These are phyloP conservation scores for Primulina huaijiensis DNA, from an alignment of 257 asterid species.

Conservation along the genomic window DNA sequence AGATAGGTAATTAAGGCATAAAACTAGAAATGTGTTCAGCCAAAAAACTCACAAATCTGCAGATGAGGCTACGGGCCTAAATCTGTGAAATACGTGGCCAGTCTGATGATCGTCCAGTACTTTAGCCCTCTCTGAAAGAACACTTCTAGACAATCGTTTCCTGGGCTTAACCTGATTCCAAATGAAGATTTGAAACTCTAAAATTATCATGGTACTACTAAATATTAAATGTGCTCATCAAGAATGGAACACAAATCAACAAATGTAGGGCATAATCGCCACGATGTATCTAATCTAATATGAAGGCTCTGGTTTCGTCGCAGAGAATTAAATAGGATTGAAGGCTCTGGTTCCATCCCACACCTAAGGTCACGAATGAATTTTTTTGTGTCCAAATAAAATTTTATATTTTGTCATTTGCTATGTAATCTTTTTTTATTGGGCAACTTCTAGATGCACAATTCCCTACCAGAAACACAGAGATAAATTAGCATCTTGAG, in stretches of 20 bases:
- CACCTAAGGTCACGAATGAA: too few species aligned
- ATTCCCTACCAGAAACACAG: too few species aligned
- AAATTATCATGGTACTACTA: conserved; percentile 5
- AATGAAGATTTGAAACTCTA: conserved; percentile 19
- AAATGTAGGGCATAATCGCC: background rate
- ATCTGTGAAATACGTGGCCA: conserved; percentile 63
- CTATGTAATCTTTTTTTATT: too few species aligned
- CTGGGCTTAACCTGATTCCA: conserved; percentile 48
- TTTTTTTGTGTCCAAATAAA: too few species aligned
- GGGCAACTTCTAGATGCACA: too few species aligned
- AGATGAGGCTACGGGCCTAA: conserved; percentile 71
- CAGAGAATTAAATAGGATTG: background rate
- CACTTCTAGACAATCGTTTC: conserved; percentile 55
- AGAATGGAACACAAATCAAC: conserved; percentile 2
- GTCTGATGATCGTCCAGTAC: conserved; percentile 55
- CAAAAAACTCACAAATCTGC: conserved; percentile 57
- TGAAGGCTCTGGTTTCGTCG: too few species aligned
- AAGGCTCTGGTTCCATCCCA: too few species aligned
- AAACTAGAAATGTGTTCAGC: conserved; percentile 15
- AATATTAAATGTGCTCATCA: background rate
- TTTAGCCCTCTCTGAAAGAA: conserved; percentile 65
- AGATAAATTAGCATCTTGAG: too few species aligned
- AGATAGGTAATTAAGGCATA: conserved; percentile 13
- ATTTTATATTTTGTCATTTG: too few species aligned
- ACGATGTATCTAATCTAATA: too few species aligned